phyloP scores from a whole-genome alignment of 306 rosid genomes.

The Crotalaria pallida region DNA sequence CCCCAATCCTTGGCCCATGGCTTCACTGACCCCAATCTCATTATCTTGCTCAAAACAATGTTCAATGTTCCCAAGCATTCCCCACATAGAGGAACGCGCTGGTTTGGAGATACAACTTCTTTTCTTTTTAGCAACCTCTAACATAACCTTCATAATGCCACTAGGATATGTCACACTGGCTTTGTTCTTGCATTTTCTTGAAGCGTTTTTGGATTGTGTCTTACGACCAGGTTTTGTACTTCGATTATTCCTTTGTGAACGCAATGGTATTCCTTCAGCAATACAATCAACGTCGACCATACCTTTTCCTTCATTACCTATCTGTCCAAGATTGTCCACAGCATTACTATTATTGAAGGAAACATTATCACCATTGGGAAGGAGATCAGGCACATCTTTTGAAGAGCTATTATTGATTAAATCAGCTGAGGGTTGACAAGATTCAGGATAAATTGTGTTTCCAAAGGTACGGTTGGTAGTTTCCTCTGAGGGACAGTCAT shows the following conservation, averaged over 20 bases:
- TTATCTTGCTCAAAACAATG: slow-evolving; percentile 51
- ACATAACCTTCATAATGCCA: slow-evolving; percentile 28
- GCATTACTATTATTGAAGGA: slow-evolving; percentile 32
- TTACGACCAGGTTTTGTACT: slow-evolving; percentile 51
- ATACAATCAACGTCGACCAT: slow-evolving; percentile 35
- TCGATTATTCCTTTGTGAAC: slow-evolving; percentile 50
- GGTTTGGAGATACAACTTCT: slow-evolving; percentile 71
- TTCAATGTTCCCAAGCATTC: slow-evolving; percentile 54
- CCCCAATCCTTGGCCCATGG: slow-evolving; percentile 40
- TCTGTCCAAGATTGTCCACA: slow-evolving; percentile 27
- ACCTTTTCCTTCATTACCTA: slow-evolving; percentile 42
- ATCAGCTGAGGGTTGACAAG: slow-evolving; percentile 34
- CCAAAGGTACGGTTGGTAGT: slow-evolving; percentile 25
- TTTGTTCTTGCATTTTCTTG: slow-evolving; percentile 55
- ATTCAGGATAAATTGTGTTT: slow-evolving; percentile 33
- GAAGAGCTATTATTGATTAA: slow-evolving; percentile 31
- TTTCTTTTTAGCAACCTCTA: slow-evolving; percentile 62
- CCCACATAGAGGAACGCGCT: slow-evolving; percentile 85
- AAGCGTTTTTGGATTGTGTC: slow-evolving; percentile 45
- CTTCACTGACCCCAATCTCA: slow-evolving; percentile 38
- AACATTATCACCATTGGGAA: slow-evolving; percentile 29
- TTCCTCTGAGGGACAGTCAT: slow-evolving; percentile 23
- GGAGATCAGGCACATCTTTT: slow-evolving; percentile 34
- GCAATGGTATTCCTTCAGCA: slow-evolving; percentile 33
- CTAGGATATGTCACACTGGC: slow-evolving; percentile 30